Evolutionary conservation across 139 green algal genomes (phyloP), one percentile per base, ranked within the genome.

Genomic region (Prasinococcaceae sp.): DNA sequence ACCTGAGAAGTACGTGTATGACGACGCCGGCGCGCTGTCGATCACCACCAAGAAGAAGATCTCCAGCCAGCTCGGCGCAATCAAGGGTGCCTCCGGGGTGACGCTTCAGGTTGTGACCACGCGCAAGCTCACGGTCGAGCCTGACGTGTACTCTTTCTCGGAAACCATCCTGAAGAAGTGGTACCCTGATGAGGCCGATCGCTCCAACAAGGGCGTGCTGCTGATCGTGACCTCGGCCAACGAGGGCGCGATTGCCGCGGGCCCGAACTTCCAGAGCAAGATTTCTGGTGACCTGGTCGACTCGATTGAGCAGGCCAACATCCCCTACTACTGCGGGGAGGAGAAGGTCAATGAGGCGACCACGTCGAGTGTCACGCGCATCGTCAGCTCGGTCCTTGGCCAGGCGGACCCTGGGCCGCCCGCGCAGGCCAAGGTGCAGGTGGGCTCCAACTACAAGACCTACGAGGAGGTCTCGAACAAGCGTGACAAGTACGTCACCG

Each of bases 271-370:
- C 67, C 69, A 83, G 40, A 57, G 66, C 47, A 70, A 78, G 1
- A 52, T 97, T 3, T 86, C 86, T n/a, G 88, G 98, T 33, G 72
- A 88, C 23, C 47, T 99, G n/a, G 71, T 96, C 4, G 92, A 97
- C 51, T 76, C 58, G 30, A 69, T 99, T 20, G 70, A 85, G 6
- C 53, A 57, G 30, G 85, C 94, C 53, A 94, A 96, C 78, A 92
- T 98, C 58, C 84, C 90, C 48, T 90, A 92, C 68, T 77, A 87
- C 60, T 85, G 85, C 0, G 82, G 84, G 52, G 72, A 92, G 6
- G 87, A 94, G 73, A 88, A 87, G 67, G 94, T 86, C 79, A 94
- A 93, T 66, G 78, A 92, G 70, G 75, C 79, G 4, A 68, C 92
- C 35, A 62, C 68, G 20, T 78, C 50, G 27, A 77, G 64, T 16